phyloP scores from a whole-genome alignment of 768 basidiomycete species.

The Mycena belliarum region DNA sequence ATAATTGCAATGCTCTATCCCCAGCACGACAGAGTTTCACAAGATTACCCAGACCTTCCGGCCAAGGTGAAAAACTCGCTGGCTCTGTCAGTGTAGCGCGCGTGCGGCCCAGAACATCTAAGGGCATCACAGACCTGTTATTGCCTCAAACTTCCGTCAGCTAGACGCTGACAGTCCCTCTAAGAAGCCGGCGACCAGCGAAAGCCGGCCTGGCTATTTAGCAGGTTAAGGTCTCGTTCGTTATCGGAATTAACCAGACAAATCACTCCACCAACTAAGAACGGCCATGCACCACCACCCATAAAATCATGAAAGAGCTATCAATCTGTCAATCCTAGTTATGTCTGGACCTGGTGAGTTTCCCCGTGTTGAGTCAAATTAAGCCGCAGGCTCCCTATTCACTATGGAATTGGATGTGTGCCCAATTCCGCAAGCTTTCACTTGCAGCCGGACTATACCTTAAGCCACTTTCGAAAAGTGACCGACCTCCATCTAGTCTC shows the following conservation, averaged over 20 bases:
- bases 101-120: conserved; percentile 69
- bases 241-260: conserved; percentile 97
- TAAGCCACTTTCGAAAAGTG: too few species aligned
- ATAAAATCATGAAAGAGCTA: conserved; percentile 84
- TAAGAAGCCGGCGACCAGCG: conserved; percentile 80
- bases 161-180: conserved; percentile 83
- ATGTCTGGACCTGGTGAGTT: conserved; percentile 82
- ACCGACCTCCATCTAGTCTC: too few species aligned
- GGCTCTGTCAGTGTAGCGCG: conserved; percentile 88
- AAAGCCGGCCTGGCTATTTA: conserved; percentile 83
- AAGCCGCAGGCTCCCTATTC: conserved; percentile 69
- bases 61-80: conserved; percentile 79
- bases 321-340: conserved; percentile 79
- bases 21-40: conserved; percentile 80
- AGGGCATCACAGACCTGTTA: conserved; percentile 87
- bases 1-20: conserved; percentile 92
- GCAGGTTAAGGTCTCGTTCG: conserved; percentile 92
- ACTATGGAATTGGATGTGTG: too few species aligned
- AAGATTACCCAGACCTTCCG: conserved; percentile 78
- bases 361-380: conserved; percentile 84
- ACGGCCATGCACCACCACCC: conserved; percentile 88
- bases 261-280: conserved; percentile 92
- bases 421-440: too few species aligned
- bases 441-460: too few species aligned
- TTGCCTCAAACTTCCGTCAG: conserved; percentile 86